phyloP scores from a whole-genome alignment of 331 rosid species.

The Prunus yedoensis region DNA sequence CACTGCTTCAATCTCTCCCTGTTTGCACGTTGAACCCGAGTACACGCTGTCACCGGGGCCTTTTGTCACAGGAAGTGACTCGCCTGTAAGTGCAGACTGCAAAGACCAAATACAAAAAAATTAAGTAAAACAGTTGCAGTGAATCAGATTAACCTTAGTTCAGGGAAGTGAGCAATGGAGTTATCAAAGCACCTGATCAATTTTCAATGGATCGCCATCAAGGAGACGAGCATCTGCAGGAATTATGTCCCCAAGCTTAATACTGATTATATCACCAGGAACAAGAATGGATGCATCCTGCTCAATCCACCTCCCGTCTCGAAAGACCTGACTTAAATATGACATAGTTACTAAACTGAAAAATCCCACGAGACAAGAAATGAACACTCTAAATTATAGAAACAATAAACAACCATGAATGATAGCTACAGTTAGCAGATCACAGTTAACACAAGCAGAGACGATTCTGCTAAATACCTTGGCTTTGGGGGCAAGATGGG shows the following conservation, averaged over 20 bases:
- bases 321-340: conserved; percentile 47
- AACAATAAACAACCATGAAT: neutral
- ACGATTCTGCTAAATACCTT: conserved; percentile 46
- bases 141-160: neutral
- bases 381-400: neutral
- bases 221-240: conserved; percentile 92
- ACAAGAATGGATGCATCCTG: conserved; percentile 76
- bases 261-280: conserved; percentile 78
- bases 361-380: conserved; percentile 14
- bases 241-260: conserved; percentile 83
- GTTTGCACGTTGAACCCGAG: conserved; percentile 86
- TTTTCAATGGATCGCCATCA: conserved; percentile 82
- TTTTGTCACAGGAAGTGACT: no score
- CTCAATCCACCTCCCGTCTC: conserved; percentile 80
- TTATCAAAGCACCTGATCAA: conserved; percentile 64
- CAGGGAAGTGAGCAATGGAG: neutral
- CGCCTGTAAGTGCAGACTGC: conserved; percentile 84
- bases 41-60: conserved; percentile 66
- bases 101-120: conserved; percentile 13
- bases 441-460: neutral
- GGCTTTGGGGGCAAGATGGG: conserved; percentile 76
- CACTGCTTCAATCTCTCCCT: conserved; percentile 84
- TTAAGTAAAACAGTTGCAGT: conserved; percentile 13
- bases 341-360: neutral
- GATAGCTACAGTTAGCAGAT: neutral